phyloP scores from a whole-genome alignment of 2,329 filamentous ascomycete species.

The Monilinia laxa region DNA sequence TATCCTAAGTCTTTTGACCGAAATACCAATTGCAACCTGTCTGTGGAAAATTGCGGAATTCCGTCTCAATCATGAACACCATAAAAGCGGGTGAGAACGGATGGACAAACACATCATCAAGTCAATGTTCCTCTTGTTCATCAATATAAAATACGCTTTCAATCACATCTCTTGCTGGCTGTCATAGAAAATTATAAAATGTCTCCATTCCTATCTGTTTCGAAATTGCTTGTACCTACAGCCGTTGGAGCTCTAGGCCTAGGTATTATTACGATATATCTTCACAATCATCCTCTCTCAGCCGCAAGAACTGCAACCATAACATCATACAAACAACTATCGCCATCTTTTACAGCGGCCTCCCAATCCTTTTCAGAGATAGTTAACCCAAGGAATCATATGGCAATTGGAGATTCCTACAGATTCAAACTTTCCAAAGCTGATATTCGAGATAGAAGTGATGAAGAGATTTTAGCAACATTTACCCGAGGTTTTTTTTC shows the following conservation, averaged over 20 bases:
- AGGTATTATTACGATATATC: neutral
- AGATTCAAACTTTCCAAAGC: neutral
- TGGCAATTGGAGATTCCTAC: neutral
- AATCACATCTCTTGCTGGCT: no score
- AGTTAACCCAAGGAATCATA: conserved; percentile 7
- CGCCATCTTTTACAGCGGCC: neutral
- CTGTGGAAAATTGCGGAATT: neutral
- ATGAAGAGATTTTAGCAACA: conserved; percentile 24
- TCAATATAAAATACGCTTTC: neutral
- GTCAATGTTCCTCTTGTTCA: neutral
- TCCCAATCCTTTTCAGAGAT: neutral
- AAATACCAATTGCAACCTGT: no score
- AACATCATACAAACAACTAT: neutral
- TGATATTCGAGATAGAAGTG: conserved; percentile 4
- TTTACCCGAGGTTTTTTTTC: conserved; percentile 30
- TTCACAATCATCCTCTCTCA: conserved; percentile 2
- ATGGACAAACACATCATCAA: neutral
- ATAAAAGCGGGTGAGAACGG: neutral
- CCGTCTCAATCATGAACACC: neutral
- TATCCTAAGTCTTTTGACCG: no score
- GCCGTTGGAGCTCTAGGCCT: neutral
- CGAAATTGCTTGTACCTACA: neutral
- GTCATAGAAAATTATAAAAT: neutral
- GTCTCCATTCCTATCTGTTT: neutral
- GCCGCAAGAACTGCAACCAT: neutral